Evolutionary conservation across 495 filamentous ascomycete species (phyloP).

Genomic region (Aeminium ludgeri): DNA sequence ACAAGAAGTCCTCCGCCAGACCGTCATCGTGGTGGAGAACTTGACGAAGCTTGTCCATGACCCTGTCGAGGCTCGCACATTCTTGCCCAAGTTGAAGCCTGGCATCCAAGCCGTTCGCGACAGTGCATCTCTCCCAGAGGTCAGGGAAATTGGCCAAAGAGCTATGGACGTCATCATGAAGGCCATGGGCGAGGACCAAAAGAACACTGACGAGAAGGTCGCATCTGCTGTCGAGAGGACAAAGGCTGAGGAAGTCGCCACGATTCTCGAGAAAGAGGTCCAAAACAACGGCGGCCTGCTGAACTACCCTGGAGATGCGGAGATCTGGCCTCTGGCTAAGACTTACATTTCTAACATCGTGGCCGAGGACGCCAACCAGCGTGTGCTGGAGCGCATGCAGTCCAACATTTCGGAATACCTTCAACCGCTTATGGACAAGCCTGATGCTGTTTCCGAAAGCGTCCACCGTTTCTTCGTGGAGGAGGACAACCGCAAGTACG

Average conservation of each 20-base stretch:
- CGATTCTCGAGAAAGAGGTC: slow-evolving; percentile 56
- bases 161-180: slow-evolving; percentile 80
- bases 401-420: slow-evolving; percentile 56
- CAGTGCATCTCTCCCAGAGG: slow-evolving; percentile 82
- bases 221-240: slow-evolving; percentile 44
- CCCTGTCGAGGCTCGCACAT: slow-evolving; percentile 85
- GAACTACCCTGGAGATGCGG: slow-evolving; percentile 38
- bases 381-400: slow-evolving; percentile 55
- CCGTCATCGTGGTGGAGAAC: slow-evolving; percentile 96
- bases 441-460: slow-evolving; percentile 43
- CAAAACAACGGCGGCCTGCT: slow-evolving; percentile 47
- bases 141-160: slow-evolving; percentile 72
- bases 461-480: slow-evolving; percentile 55
- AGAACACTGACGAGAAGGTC: slow-evolving; percentile 36
- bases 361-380: slow-evolving; percentile 73
- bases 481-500: slow-evolving; percentile 75
- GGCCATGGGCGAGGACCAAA: slow-evolving; percentile 53
- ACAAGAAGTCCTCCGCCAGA: slow-evolving; percentile 90
- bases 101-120: slow-evolving; percentile 80
- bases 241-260: slow-evolving; percentile 59
- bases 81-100: slow-evolving; percentile 88
- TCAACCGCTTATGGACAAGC: slow-evolving; percentile 44
- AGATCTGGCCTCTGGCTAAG: slow-evolving; percentile 50
- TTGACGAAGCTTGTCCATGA: slow-evolving; percentile 97
- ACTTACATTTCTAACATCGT: slow-evolving; percentile 73